Percentiles rank a stretch among this genome's conserved stretches.
Conservation (phyloP, 495 filamentous ascomycete genomes). For the Tuber indicum region DNA sequence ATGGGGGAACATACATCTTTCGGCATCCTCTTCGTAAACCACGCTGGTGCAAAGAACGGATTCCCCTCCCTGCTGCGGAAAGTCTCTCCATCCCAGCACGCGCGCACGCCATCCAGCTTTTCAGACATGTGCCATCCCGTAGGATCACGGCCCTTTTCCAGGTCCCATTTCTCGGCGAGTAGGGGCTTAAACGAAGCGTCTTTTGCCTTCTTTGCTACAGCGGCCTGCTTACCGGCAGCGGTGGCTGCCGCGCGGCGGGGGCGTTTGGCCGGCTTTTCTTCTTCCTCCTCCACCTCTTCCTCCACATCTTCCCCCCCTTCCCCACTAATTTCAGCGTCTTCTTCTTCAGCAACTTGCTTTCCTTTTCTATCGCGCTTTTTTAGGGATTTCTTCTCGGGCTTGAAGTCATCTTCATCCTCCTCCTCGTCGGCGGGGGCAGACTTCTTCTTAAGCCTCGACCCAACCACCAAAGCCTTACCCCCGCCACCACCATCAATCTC, state of each 20-base stretch:
- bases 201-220: slow-evolving; percentile 17
- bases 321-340: slow-evolving; percentile 10
- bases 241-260: neutral
- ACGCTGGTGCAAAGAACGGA: slow-evolving; percentile 40
- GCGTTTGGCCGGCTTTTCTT: slow-evolving; percentile 11
- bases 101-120: slow-evolving; percentile 42
- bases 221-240: neutral
- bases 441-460: slow-evolving; percentile 9
- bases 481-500: neutral
- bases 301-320: slow-evolving; percentile 8
- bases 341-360: slow-evolving; percentile 7
- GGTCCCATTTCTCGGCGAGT: slow-evolving; percentile 42
- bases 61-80: slow-evolving; percentile 40
- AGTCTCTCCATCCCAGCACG: slow-evolving; percentile 39
- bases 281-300: slow-evolving; percentile 24
- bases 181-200: slow-evolving; percentile 35
- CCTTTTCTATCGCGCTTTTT: slow-evolving; percentile 3
- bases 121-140: slow-evolving; percentile 37
- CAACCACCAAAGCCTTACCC: neutral
- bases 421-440: neutral
- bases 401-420: slow-evolving; percentile 11
- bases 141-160: slow-evolving; percentile 33
- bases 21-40: slow-evolving; percentile 41
- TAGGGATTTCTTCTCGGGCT: slow-evolving; percentile 2
- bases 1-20: slow-evolving; percentile 21